phyloP scores from a whole-genome alignment of 192 early-diverging fungal genomes.

The Rhizoclosmatium sp. region DNA sequence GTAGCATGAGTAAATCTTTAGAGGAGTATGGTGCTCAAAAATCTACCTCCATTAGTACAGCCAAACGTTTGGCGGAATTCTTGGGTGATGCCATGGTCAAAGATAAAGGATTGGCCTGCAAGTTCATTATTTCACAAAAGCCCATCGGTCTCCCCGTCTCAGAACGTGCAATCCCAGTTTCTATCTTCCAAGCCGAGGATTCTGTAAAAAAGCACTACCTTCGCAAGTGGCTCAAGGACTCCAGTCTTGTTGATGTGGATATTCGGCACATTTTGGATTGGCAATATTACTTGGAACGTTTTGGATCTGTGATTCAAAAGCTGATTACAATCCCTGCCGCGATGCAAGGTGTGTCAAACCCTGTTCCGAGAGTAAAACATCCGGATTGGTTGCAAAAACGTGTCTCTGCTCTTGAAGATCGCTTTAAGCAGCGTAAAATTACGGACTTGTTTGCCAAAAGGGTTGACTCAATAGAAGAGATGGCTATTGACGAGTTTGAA shows the following conservation, averaged over 20 bases:
- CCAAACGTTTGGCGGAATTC: slow-evolving; percentile 93
- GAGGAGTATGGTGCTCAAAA: slow-evolving; percentile 95
- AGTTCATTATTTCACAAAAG: slow-evolving; percentile 90
- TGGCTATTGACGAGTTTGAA: slow-evolving; percentile 32
- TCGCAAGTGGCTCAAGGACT: slow-evolving; percentile 92
- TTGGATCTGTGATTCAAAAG: slow-evolving; percentile 94
- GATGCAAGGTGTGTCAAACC: slow-evolving; percentile 93
- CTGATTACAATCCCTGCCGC: slow-evolving; percentile 98
- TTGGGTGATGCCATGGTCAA: slow-evolving; percentile 98
- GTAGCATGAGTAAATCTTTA: slow-evolving; percentile 93
- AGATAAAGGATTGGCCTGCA: slow-evolving; percentile 94
- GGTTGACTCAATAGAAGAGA: slow-evolving; percentile 10
- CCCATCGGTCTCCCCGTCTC: slow-evolving; percentile 86
- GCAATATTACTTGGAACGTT: slow-evolving; percentile 96
- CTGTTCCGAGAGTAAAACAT: slow-evolving; percentile 89
- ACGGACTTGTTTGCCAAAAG: slow-evolving; percentile 80
- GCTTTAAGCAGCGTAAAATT: slow-evolving; percentile 82
- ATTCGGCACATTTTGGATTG: slow-evolving; percentile 95
- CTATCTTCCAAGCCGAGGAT: slow-evolving; percentile 89
- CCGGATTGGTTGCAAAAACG: slow-evolving; percentile 95
- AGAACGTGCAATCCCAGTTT: slow-evolving; percentile 93
- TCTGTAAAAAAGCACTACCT: slow-evolving; percentile 80
- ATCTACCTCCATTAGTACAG: slow-evolving; percentile 94
- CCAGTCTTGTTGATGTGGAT: slow-evolving; percentile 73
- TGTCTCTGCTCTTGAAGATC: slow-evolving; percentile 77